Conservation (phyloP, 129 eudicot genomes). For the Smallanthus sonchifolius region DNA sequence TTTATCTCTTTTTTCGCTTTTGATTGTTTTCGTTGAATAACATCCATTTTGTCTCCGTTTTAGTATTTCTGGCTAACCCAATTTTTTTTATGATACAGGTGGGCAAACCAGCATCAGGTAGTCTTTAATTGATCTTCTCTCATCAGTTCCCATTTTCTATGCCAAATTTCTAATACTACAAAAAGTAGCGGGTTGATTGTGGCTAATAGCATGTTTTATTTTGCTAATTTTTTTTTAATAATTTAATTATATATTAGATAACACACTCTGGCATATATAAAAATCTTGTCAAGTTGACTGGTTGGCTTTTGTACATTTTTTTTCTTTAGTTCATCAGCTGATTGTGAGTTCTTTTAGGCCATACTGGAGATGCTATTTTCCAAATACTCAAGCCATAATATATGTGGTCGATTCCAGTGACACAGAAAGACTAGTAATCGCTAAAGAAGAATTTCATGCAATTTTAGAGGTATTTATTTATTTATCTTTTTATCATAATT, state of each 20-base stretch:
- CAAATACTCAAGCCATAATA: constrained; percentile 97
- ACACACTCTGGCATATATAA: background rate
- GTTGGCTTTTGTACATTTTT: background rate
- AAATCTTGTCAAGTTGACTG: background rate
- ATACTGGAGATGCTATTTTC: constrained; percentile 98
- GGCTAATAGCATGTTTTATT: background rate
- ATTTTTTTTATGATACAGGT: constrained; percentile 50
- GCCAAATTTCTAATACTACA: background rate
- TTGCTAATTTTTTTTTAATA: background rate
- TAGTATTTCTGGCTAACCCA: constrained; percentile 15
- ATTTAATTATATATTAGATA: background rate
- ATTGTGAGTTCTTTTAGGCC: constrained; percentile 57
- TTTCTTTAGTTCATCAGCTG: constrained; percentile 15
- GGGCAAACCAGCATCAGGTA: constrained; percentile 99
- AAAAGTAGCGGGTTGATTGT: background rate
- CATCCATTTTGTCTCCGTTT: background rate
- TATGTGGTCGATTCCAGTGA: constrained; percentile 99
- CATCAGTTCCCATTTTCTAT: constrained; percentile 8
- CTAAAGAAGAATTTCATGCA: constrained; percentile 97
- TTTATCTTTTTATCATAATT: background rate
- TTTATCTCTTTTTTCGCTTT: background rate
- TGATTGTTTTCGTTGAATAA: background rate
- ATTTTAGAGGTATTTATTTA: constrained; percentile 65
- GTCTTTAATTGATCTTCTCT: constrained; percentile 17
- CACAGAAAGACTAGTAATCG: constrained; percentile 89